phyloP scores from a whole-genome alignment of 2,329 filamentous ascomycete species.

The Aureobasidium vineae region DNA sequence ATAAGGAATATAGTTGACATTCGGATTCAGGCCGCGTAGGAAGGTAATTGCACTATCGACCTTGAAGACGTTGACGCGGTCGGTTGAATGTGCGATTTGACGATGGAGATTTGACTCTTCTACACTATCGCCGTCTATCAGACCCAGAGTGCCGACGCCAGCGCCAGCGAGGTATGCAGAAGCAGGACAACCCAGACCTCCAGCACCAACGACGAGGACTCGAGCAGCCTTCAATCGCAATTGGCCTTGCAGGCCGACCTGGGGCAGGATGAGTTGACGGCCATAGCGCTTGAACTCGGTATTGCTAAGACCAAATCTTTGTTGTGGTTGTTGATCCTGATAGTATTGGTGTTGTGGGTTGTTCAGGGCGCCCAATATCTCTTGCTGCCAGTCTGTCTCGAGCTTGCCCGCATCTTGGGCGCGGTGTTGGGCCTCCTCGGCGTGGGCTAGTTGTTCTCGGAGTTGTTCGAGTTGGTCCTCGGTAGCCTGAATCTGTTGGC shows the following conservation, averaged over 20 bases:
- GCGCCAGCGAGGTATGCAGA: slow-evolving; percentile 90
- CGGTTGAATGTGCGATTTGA: slow-evolving; percentile 76
- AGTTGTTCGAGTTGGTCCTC: slow-evolving; percentile 45
- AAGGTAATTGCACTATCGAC: slow-evolving; percentile 65
- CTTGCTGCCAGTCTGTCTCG: slow-evolving; percentile 44
- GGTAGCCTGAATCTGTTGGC: slow-evolving; percentile 45
- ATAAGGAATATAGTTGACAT: slow-evolving; percentile 63
- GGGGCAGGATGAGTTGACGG: slow-evolving; percentile 83
- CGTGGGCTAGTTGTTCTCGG: slow-evolving; percentile 44
- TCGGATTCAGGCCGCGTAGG: slow-evolving; percentile 62
- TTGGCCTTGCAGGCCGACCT: slow-evolving; percentile 77
- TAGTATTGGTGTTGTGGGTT: slow-evolving; percentile 31
- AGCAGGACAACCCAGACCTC: slow-evolving; percentile 88
- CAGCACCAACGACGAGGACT: slow-evolving; percentile 80
- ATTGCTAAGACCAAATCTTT: slow-evolving; percentile 51
- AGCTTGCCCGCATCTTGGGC: slow-evolving; percentile 26
- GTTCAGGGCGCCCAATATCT: slow-evolving; percentile 40
- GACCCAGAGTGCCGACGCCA: slow-evolving; percentile 76
- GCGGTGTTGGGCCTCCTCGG: slow-evolving; percentile 40
- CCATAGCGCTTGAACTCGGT: slow-evolving; percentile 86
- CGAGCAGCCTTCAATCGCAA: slow-evolving; percentile 65
- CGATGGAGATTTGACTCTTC: slow-evolving; percentile 90
- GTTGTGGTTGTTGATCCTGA: slow-evolving; percentile 1
- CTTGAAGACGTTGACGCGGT: slow-evolving; percentile 71
- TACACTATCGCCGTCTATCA: slow-evolving; percentile 85